These are phyloP conservation scores for Starmerella apicola DNA, from an alignment of 805 yeast species.

Conservation along the genomic window DNA sequence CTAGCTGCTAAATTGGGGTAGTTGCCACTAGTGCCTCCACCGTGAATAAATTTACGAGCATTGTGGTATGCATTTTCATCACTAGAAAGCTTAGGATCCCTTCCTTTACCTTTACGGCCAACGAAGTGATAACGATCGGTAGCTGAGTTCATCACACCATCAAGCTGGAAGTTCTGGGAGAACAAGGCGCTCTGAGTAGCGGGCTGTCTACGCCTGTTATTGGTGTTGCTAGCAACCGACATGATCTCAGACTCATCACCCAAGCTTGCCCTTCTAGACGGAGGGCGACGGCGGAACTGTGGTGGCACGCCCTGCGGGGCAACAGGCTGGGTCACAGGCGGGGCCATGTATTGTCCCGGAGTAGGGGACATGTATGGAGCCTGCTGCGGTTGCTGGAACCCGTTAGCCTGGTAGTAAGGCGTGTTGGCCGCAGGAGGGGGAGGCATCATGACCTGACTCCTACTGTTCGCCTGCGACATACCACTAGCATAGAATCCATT, in stretches of 20 bases:
- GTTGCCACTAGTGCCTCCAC: constrained; percentile 8
- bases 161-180: constrained; percentile 27
- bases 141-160: constrained; percentile 21
- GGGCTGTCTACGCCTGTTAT: constrained; percentile 19
- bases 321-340: neutral
- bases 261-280: constrained; percentile 5
- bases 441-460: neutral
- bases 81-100: constrained; percentile 14
- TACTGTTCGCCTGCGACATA: neutral
- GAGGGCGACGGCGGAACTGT: constrained; percentile 11
- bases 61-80: constrained; percentile 17
- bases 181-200: constrained; percentile 13
- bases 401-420: neutral
- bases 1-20: neutral
- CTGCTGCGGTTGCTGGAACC: neutral
- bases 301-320: constrained; percentile 7
- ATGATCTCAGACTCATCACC: constrained; percentile 22
- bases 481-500: neutral
- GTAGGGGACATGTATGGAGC: neutral
- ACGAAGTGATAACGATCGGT: constrained; percentile 25
- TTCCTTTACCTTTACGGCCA: constrained; percentile 10
- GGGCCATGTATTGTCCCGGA: neutral
- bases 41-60: constrained; percentile 12
- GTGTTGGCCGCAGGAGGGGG: neutral
- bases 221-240: no score